phyloP scores from a whole-genome alignment of 306 rosid species.

The Castanea crenata region DNA sequence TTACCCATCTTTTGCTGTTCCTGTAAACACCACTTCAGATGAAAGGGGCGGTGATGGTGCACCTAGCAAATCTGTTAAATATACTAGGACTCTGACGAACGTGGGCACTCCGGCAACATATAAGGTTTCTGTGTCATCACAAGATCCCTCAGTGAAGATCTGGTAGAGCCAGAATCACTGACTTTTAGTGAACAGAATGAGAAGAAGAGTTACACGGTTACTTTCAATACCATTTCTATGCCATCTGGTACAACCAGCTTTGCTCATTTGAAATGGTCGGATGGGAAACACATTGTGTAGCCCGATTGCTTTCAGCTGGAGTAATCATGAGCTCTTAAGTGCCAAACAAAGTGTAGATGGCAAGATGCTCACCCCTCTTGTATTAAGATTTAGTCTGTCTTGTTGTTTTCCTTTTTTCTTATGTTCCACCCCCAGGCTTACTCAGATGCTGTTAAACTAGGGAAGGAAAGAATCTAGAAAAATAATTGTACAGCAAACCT shows the following conservation, averaged over 20 bases:
- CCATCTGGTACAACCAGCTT: constrained; percentile 63
- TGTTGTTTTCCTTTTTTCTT: constrained; percentile 9
- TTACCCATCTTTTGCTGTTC: constrained; percentile 88
- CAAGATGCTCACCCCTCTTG: not conserved
- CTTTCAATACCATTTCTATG: constrained; percentile 48
- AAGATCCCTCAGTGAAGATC: constrained; percentile 55
- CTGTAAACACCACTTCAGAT: constrained; percentile 57
- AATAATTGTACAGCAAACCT: constrained; percentile 33
- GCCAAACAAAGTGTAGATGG: constrained; percentile 8
- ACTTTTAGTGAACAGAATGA: constrained; percentile 42
- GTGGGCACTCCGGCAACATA: constrained; percentile 67
- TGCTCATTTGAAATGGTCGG: constrained; percentile 79
- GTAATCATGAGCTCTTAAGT: constrained; percentile 23
- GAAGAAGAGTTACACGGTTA: constrained; percentile 69
- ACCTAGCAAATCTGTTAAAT: constrained; percentile 38
- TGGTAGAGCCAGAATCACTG: constrained; percentile 63
- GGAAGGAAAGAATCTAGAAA: constrained; percentile 2
- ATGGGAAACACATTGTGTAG: constrained; percentile 78
- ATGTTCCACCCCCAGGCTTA: constrained; percentile 19
- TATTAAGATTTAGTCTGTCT: constrained; percentile 1
- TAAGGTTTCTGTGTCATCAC: constrained; percentile 44
- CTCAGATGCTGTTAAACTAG: not conserved
- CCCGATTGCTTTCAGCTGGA: constrained; percentile 85
- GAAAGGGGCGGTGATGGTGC: constrained; percentile 35
- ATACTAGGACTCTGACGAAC: constrained; percentile 70